Base-by-base conservation (phyloP, 352 stramenopile species). In the Elongisporangium undulatum region DNA sequence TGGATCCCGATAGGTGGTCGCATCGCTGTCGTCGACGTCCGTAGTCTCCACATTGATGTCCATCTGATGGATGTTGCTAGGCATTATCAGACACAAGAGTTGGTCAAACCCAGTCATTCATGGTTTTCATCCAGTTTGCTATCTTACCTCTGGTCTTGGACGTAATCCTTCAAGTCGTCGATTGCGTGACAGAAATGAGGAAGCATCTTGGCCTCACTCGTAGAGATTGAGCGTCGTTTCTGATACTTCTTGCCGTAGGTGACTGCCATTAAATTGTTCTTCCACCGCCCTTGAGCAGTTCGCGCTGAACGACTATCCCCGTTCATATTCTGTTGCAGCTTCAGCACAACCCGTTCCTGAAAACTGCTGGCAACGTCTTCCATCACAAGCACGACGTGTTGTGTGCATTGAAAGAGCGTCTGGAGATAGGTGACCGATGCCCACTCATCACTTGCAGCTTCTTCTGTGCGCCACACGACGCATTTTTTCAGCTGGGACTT, bases 141-240 rank as follows among this genome's bases (percentile, higher is more conserved):
- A 15, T 41, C 61, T n/a, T 64, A 87, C 77, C 74, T 77, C 68
- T 81, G 67, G 45, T 77, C 68, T 4, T 79, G 61, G 19, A 87
- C 60, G 45, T 84, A 84, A 29, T 85, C 70, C 26, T 80, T 77
- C 8, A 92, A 62, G 34, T 89, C 72, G 54, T 91, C 77, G 23
- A 84, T 77, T 15, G 60, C 71, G 51, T 92, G 77, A 1, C 69
- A 75, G 61, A 92, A 89, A 56, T 83, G 75, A 15, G 83, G 83
- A 12, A 92, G 60, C 48, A 87, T 34, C 53, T 79, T 87, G 6
- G 75, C 67, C 51, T 92, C 83, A 5, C 51, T 67, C 45, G 78
- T 85, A 2, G 83, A 81, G 22, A 92, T 76, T 53, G 64, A 81
- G 22, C 81, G 68, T 9, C 79, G 77, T 21, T 82, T 82, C 3